Base-by-base conservation (phyloP, 306 rosid genomes). In the Fagus sylvatica region DNA sequence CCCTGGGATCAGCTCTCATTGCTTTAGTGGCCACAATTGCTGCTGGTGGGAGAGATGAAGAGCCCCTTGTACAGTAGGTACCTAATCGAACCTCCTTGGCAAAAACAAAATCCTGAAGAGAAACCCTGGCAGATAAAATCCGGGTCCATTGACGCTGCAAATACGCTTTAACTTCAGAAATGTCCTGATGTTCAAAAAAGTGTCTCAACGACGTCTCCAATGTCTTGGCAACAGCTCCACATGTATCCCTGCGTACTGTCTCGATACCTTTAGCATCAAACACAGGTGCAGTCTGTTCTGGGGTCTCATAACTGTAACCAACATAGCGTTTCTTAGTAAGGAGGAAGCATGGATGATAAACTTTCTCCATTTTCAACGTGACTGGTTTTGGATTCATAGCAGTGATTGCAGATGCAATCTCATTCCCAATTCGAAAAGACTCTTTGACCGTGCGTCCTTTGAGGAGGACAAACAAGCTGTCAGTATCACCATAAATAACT, bases 181-280 rank as follows among this genome's bases (percentile, higher is more conserved):
- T 61, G 81, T 90, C 79, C 73, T 87, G 91, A 85, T 81, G 91
- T 86, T 92, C 93, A 86, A 94, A 94, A 54, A 89, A 94, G 33
- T 88, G 84, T 84, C 97, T 90, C 80, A 94, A 77, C 71, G 98
- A 94, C 84, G 85, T 88, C 80, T 94, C 97, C 97, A 94, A 79
- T 55, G 84, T 88, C 87, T 92, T 94, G 79, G 95, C 86, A 85
- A 94, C 97, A 75, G 98, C 97, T 69, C 77, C 89, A 78, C 98
- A 92, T 2, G 97, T 92, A 79, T 94, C 98, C 85, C 98, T 88
- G 74, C 97, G 94, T 75, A 94, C 92, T 57, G 97, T 94, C 86
- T 94, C 98, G 80, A 94, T 89, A 56, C 98, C 98, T 81, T 94
- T 94, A 67, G 98, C 98, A 87, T 94, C 98, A 90, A 94, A 92